Conservation (phyloP, 768 basidiomycete genomes). For the Lactifluus subvellereus region DNA sequence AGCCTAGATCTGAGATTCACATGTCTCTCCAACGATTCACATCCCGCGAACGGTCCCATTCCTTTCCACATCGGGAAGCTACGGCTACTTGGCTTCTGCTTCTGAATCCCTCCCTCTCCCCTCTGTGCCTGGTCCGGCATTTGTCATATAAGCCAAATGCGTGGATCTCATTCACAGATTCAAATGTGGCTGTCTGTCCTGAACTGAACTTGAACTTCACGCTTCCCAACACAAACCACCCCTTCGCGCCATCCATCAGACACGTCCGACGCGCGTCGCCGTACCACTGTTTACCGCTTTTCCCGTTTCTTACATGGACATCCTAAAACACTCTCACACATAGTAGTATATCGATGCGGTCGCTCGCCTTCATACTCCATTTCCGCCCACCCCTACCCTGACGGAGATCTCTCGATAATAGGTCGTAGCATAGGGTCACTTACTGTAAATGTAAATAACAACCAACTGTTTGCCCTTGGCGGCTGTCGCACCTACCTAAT, state of each 20-base stretch:
- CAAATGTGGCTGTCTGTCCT: constrained; percentile 15
- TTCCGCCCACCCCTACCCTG: neutral
- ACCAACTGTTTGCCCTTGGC: constrained; percentile 4
- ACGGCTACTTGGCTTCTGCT: constrained; percentile 20
- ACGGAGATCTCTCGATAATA: constrained; percentile 16
- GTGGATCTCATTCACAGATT: constrained; percentile 23
- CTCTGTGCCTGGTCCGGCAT: constrained; percentile 20
- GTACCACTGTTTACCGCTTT: constrained; percentile 20
- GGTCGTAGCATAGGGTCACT: neutral
- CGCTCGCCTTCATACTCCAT: constrained; percentile 5
- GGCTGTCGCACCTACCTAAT: constrained; percentile 18
- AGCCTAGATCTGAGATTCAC: constrained; percentile 19
- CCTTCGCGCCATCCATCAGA: constrained; percentile 22
- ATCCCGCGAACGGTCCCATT: constrained; percentile 22
- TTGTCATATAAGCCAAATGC: constrained; percentile 24
- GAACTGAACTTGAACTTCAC: constrained; percentile 9
- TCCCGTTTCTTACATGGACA: constrained; percentile 12
- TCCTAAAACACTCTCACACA: constrained; percentile 4
- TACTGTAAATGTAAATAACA: too few species aligned
- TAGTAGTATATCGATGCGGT: constrained; percentile 8
- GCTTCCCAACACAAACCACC: constrained; percentile 17
- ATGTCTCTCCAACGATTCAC: constrained; percentile 16
- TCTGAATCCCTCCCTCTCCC: neutral
- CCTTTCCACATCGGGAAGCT: constrained; percentile 16
- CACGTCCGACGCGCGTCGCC: constrained; percentile 20